Evolutionary conservation across 768 basidiomycete species (phyloP).

Genomic region (Stropharia rugosoannulata): DNA sequence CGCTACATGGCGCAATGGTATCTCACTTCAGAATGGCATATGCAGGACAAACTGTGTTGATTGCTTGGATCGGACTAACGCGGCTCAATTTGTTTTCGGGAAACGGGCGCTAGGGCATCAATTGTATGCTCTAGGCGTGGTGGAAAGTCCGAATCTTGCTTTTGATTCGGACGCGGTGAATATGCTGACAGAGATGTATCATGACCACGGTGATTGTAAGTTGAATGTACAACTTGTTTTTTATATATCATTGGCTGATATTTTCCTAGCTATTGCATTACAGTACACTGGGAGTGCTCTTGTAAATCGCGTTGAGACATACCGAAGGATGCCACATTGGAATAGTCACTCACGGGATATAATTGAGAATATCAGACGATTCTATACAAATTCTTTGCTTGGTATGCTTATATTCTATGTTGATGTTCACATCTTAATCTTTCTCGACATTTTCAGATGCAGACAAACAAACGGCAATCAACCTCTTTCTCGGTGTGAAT

Average conservation of each 20-base stretch:
- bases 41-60: slow-evolving; percentile 96
- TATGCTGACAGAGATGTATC: slow-evolving; percentile 98
- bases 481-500: slow-evolving; percentile 89
- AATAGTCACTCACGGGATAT: slow-evolving; percentile 96
- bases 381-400: slow-evolving; percentile 91
- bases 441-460: slow-evolving; percentile 55
- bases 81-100: slow-evolving; percentile 95
- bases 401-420: slow-evolving; percentile 41
- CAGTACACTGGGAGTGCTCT: slow-evolving; percentile 97
- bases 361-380: slow-evolving; percentile 91
- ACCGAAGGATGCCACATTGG: slow-evolving; percentile 95
- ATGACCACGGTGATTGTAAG: slow-evolving; percentile 94
- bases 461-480: slow-evolving; percentile 96
- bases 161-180: slow-evolving; percentile 96
- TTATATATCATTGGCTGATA: no score
- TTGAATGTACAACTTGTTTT: slow-evolving; percentile 3
- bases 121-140: slow-evolving; percentile 89
- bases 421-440: not conserved
- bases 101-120: slow-evolving; percentile 95
- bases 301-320: slow-evolving; percentile 95
- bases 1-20: slow-evolving; percentile 56
- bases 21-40: slow-evolving; percentile 88
- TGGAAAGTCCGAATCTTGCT: slow-evolving; percentile 79
- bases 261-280: slow-evolving; percentile 73
- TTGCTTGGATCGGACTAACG: slow-evolving; percentile 94